phyloP scores from a whole-genome alignment of 2,329 filamentous ascomycete species.

The Cercospora nicotianae region DNA sequence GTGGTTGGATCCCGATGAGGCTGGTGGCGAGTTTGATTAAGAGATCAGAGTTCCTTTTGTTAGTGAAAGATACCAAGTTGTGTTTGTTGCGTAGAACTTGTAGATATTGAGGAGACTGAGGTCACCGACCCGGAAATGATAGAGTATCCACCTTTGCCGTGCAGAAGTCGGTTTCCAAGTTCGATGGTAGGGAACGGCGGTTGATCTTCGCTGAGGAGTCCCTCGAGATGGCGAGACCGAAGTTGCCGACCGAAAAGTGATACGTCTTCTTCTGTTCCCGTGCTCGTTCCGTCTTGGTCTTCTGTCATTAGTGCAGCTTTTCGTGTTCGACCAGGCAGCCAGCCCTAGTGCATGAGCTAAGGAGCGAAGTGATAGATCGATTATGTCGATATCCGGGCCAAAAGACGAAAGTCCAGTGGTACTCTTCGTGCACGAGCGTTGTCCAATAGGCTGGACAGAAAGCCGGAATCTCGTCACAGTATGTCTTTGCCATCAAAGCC shows the following conservation, averaged over 20 bases:
- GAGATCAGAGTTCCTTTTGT: not conserved
- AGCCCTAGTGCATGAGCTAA: not conserved
- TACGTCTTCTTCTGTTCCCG: not conserved
- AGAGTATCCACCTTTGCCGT: not conserved
- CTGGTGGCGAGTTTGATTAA: slow-evolving; percentile 17
- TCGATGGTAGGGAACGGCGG: not conserved
- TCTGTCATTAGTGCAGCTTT: not conserved
- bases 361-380: not conserved
- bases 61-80: slow-evolving; percentile 6
- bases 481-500: not conserved
- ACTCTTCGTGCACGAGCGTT: not conserved
- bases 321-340: not conserved
- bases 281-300: not conserved
- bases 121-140: not conserved
- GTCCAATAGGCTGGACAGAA: not conserved
- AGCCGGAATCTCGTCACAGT: not conserved
- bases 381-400: not conserved
- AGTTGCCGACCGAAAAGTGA: not conserved
- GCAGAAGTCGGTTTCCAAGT: not conserved
- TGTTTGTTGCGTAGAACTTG: not conserved
- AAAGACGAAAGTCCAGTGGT: not conserved
- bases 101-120: not conserved
- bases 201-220: not conserved
- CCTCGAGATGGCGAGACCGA: not conserved
- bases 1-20: slow-evolving; percentile 46